These are phyloP conservation scores for Royoungia palumana DNA, from an alignment of 768 basidiomycete species.

Conservation along the genomic window DNA sequence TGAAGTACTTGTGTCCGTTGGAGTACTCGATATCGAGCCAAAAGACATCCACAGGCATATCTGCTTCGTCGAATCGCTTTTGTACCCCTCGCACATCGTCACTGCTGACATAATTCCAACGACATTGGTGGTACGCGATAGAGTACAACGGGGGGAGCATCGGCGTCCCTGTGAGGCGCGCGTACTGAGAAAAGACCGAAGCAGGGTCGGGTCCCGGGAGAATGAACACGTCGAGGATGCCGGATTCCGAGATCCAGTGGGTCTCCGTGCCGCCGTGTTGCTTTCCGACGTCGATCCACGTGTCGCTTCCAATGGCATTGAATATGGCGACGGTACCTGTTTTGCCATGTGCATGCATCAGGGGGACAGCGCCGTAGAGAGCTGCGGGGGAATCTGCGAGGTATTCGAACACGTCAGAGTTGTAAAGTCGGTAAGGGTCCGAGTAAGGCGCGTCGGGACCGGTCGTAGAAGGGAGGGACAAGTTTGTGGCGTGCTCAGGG, in stretches of 20 bases:
- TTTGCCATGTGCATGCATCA: conserved; percentile 89
- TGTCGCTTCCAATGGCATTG: conserved; percentile 84
- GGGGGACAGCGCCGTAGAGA: conserved; percentile 87
- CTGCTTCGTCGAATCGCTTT: conserved; percentile 85
- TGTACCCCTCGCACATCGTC: conserved; percentile 85
- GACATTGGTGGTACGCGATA: conserved; percentile 93
- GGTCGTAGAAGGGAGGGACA: conserved; percentile 85
- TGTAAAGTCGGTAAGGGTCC: conserved; percentile 94
- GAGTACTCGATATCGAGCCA: conserved; percentile 98
- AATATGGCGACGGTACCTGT: conserved; percentile 89
- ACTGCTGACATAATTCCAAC: conserved; percentile 96
- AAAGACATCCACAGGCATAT: conserved; percentile 93
- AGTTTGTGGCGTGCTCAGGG: conserved; percentile 89
- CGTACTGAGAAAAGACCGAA: conserved; percentile 83
- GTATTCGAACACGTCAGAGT: conserved; percentile 96
- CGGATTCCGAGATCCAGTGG: conserved; percentile 98
- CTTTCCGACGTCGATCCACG: conserved; percentile 87
- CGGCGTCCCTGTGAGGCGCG: conserved; percentile 77
- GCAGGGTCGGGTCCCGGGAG: conserved; percentile 86
- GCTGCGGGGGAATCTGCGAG: conserved; percentile 73
- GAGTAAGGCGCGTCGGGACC: conserved; percentile 73
- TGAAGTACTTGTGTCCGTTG: conserved; percentile 93
- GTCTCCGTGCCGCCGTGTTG: conserved; percentile 64
- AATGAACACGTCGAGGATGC: conserved; percentile 91
- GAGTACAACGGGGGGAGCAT: conserved; percentile 90